A percentile compares a stretch with the other conserved stretches of the same genome.
Evolutionary conservation across 371 early-diverging fungal genomes (phyloP).

Genomic region (Encephalitozoon hellem): DNA sequence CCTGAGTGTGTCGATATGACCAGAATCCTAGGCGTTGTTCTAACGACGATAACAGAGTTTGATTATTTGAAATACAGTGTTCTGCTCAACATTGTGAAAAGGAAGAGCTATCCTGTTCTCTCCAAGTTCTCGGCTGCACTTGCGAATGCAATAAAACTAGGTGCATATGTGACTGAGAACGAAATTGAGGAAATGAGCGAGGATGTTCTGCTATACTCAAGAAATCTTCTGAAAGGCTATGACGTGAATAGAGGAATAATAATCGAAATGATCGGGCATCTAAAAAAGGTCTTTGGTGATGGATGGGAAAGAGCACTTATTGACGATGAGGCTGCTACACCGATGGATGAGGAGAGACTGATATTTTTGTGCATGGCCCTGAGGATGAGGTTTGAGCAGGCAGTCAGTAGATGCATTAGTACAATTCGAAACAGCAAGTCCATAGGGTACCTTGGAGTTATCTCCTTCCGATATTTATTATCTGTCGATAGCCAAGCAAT

Average conservation of each 20-base stretch:
- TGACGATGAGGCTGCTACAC: not conserved
- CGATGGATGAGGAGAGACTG: conserved; percentile 9
- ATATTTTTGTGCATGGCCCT: conserved; percentile 31
- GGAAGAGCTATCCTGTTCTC: not conserved
- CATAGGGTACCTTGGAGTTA: conserved; percentile 1
- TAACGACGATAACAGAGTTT: conserved; percentile 14
- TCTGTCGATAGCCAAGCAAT: not conserved
- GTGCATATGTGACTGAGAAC: conserved; percentile 2
- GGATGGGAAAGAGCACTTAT: not conserved
- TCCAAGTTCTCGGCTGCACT: conserved; percentile 8
- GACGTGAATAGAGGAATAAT: conserved; percentile 36
- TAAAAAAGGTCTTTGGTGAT: not conserved
- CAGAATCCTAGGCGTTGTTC: conserved; percentile 12
- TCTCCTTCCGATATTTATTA: conserved; percentile 33
- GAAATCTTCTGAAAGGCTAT: conserved; percentile 17
- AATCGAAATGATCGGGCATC: conserved; percentile 15
- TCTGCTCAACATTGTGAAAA: conserved; percentile 18
- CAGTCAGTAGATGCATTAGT: not conserved
- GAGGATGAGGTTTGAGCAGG: not conserved
- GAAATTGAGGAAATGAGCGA: conserved; percentile 34
- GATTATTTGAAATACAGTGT: conserved; percentile 26
- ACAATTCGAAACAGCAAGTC: not conserved
- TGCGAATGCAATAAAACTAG: conserved; percentile 19
- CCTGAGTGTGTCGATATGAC: conserved; percentile 32
- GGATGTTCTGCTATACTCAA: conserved; percentile 11